Percentiles rank a stretch among this genome's conserved stretches.
phyloP scores from a whole-genome alignment of 1,139 yeast species.

The Taphrina populina region DNA sequence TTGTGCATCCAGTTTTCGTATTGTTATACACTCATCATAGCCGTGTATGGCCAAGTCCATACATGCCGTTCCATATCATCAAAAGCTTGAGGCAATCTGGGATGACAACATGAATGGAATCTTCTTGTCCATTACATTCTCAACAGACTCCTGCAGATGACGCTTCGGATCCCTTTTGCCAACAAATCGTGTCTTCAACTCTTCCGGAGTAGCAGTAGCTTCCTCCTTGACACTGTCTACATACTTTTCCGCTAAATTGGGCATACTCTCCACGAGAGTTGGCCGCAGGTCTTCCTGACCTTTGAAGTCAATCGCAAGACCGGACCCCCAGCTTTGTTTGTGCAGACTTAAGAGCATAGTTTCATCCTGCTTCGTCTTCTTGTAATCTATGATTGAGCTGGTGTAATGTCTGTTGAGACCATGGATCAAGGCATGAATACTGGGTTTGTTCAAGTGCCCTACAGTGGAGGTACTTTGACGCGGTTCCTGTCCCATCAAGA shows the following conservation, averaged over 20 bases:
- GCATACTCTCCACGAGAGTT: conserved; percentile 74
- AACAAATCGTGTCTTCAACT: conserved; percentile 89
- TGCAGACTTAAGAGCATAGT: conserved; percentile 92
- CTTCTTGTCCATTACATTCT: conserved; percentile 80
- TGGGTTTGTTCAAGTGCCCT: conserved; percentile 95
- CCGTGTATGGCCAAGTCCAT: too few species aligned
- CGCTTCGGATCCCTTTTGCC: conserved; percentile 99
- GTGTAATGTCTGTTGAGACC: conserved; percentile 97
- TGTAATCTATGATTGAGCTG: conserved; percentile 90
- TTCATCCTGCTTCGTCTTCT: conserved; percentile 87
- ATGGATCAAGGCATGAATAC: conserved; percentile 94
- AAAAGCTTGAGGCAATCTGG: conserved; percentile 66
- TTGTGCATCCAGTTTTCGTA: too few species aligned
- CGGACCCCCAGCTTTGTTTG: conserved; percentile 95
- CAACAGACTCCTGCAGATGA: conserved; percentile 89
- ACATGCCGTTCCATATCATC: not conserved
- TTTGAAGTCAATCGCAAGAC: conserved; percentile 78
- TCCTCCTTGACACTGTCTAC: conserved; percentile 92
- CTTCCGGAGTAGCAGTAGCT: conserved; percentile 81
- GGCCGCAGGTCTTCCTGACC: conserved; percentile 74
- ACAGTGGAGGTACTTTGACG: conserved; percentile 96
- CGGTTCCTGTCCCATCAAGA: conserved; percentile 97
- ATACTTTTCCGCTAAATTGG: conserved; percentile 84
- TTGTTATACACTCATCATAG: too few species aligned
- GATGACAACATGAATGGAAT: conserved; percentile 83